Evolutionary conservation across 805 yeast genomes (phyloP), one percentile per base, ranked within the genome.

Genomic region (Nakazawaea molendinolei): DNA sequence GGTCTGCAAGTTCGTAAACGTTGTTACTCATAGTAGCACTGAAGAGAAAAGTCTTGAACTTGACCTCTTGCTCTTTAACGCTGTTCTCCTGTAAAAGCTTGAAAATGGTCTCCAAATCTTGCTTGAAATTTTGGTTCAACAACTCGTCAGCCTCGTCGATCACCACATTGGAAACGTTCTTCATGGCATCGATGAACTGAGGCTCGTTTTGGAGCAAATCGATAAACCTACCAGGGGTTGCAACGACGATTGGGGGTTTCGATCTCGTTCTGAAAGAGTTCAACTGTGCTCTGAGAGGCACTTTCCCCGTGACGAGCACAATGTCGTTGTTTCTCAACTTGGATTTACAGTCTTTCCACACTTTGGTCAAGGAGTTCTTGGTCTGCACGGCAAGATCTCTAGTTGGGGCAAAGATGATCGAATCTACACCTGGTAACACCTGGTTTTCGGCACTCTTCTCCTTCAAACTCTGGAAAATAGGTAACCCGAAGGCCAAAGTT

Each of bases 81-180:
- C 51, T 52, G 43, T 48, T 43, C 33, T 28, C 40, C 37, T 37
- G 68, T 43, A 85, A 58, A 25, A 49, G 55, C 9, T 61, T 60
- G 29, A 81, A 72, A 38, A 87, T 78, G 18, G 65, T 61, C 38
- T 70, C 67, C 41, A 89, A 65, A 43, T 75, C 81, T 26, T 69
- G 73, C 49, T 73, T 77, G 56, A 90, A 89, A 13, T 95, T 94
- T 42, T 75, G 77, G 55, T 82, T 92, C 42, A 89, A 67, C 34
- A 89, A 61, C 48, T 92, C 74, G 60, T 89, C 97, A 25, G 96
- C 96, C 63, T 89, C 97, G 57, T 89, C 97, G 44, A 86, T 74
- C 26, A 87, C 79, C 42, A 84, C 67, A 49, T 79, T 74, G 41
- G 69, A 70, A 38, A 89, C 64, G 36, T 64, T 57, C 26, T 57